Evolutionary conservation across 345 rosid genomes (phyloP), one percentile per base, ranked within the genome.

Genomic region (Lenwebbia sp.): DNA sequence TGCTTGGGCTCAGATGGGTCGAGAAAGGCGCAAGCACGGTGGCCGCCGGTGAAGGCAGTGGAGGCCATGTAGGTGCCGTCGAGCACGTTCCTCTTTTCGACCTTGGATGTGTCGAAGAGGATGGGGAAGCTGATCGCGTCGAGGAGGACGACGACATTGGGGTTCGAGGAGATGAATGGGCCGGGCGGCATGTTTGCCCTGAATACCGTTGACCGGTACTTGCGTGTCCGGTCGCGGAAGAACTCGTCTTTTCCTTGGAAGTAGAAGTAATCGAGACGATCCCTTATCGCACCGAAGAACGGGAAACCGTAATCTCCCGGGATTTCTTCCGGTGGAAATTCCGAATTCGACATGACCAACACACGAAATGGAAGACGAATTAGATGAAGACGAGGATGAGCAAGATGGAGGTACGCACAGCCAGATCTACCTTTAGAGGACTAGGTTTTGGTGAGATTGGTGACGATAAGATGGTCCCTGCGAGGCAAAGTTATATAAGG

Each of bases 151-250:
- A 91, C 52, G 33, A 91, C 93, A 1, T 40, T 83, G 8, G 93
- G 83, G 84, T 84, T 58, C 12, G 62, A 60, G 21, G 94, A 37
- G 84, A 91, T 87, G 89, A 92, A 92, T 14, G 93, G 94, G 25
- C 94, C 94, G 21, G 93, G 94, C 23, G 94, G 93, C 91, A 92
- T 90, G 86, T 92, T 91, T 54, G 91, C 88, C 50, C 52, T 85
- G 86, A 91, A 83, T 54, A 92, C 84, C 1, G 93, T 92, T 84
- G 92, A 91, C 5, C 84, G 50, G 87, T 90, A 60, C 84, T 89
- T 86, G 14, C 41, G 37, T 56, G 88, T 74, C 23, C 88, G 87
- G 85, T 82, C 56, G 7, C n/a, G 23, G 78, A 91, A 91, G 90
- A 86, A 92, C 44, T 89, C 55, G n/a, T 90, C 91, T 47, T 12